Evolutionary conservation across 2,329 filamentous ascomycete genomes (phyloP).

Genomic region (Colletotrichum sp.): DNA sequence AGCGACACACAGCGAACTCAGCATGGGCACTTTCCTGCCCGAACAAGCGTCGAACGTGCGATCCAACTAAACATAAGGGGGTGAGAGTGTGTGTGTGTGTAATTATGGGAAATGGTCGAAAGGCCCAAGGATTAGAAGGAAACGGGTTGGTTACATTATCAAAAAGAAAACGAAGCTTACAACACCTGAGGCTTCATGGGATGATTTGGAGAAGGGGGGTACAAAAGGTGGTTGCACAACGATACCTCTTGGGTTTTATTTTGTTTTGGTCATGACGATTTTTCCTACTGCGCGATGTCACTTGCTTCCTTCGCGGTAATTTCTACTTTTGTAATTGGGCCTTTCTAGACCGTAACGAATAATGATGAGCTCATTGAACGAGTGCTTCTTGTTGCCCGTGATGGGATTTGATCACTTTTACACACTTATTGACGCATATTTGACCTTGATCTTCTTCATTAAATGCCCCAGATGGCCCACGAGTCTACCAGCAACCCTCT

Average conservation of each 20-base stretch:
- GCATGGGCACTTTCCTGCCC: slow-evolving; percentile 31
- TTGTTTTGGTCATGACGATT: not conserved
- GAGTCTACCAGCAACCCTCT: not conserved
- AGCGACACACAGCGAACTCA: slow-evolving; percentile 38
- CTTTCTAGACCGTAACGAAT: not conserved
- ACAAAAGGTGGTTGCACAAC: not conserved
- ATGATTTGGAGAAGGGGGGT: not conserved
- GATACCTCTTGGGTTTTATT: slow-evolving; percentile 10
- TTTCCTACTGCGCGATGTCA: not conserved
- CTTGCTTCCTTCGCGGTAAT: not conserved
- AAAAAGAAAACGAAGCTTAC: slow-evolving; percentile 12
- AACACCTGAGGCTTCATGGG: not conserved
- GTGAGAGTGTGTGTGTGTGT: not conserved
- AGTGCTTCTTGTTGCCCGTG: not conserved
- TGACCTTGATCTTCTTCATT: not conserved
- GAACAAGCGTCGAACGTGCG: slow-evolving; percentile 28
- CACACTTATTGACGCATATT: not conserved
- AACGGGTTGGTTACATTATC: not conserved
- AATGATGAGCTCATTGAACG: not conserved
- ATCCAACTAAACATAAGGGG: not conserved
- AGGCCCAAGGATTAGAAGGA: not conserved
- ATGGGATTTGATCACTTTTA: not conserved
- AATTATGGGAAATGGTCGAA: not conserved
- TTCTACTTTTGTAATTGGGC: not conserved
- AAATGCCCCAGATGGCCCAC: not conserved